Evolutionary conservation across 2,329 filamentous ascomycete genomes (phyloP).

Genomic region (Pleurostoma richardsiae): DNA sequence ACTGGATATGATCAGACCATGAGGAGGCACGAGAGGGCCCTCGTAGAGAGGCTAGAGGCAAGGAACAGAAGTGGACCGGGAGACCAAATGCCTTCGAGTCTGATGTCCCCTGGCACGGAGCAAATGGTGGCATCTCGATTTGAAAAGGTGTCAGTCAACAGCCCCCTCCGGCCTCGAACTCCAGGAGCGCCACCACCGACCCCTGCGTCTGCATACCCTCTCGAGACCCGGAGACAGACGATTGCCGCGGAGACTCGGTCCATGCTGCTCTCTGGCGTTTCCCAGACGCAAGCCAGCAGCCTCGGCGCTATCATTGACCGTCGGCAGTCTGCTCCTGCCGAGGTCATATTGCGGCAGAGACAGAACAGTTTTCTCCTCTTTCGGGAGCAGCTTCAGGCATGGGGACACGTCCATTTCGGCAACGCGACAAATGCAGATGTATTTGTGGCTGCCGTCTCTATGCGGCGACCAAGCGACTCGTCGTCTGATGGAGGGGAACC

Average conservation of each 20-base stretch:
- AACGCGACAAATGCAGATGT: slow-evolving; percentile 36
- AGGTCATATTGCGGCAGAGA: slow-evolving; percentile 6
- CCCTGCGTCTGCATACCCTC: not conserved
- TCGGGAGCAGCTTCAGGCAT: slow-evolving; percentile 30
- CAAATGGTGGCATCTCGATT: slow-evolving; percentile 16
- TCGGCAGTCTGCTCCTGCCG: slow-evolving; percentile 15
- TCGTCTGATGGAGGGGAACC: slow-evolving; percentile 11
- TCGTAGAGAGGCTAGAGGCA: slow-evolving; percentile 26
- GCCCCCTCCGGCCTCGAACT: slow-evolving; percentile 10
- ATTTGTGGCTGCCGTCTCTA: slow-evolving; percentile 35
- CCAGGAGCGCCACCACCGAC: slow-evolving; percentile 9
- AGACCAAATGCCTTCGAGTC: slow-evolving; percentile 7
- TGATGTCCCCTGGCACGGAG: slow-evolving; percentile 22
- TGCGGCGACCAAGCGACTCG: slow-evolving; percentile 26
- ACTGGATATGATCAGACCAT: slow-evolving; percentile 24
- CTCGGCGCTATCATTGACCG: slow-evolving; percentile 12
- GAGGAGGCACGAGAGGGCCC: slow-evolving; percentile 27
- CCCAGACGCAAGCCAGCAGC: slow-evolving; percentile 6
- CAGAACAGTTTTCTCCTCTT: slow-evolving; percentile 16
- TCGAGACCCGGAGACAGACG: slow-evolving; percentile 13
- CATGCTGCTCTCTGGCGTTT: slow-evolving; percentile 21
- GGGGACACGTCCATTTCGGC: slow-evolving; percentile 34
- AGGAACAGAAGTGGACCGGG: slow-evolving; percentile 7
- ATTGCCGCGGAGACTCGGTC: slow-evolving; percentile 22
- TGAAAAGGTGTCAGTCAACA: slow-evolving; percentile 17